Percentiles rank a stretch among this genome's conserved stretches.
Evolutionary conservation across 2,329 filamentous ascomycete species (phyloP).

Genomic region (Sporothrix humicola): DNA sequence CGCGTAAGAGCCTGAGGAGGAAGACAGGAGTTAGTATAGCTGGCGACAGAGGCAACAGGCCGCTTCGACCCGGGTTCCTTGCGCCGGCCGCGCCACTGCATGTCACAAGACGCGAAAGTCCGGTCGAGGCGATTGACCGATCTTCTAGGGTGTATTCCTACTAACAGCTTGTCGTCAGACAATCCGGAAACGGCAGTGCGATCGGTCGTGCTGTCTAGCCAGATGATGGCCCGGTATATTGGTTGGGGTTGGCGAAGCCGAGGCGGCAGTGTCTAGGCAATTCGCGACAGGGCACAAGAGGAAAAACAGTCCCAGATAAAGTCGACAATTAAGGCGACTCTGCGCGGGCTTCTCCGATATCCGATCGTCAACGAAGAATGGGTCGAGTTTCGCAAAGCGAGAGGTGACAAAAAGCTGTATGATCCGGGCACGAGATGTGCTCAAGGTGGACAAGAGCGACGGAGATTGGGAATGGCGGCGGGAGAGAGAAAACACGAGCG

Average conservation of each 20-base stretch:
- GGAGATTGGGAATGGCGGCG: not conserved
- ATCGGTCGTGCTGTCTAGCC: not conserved
- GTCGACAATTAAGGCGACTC: not conserved
- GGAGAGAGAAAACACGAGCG: slow-evolving; percentile 7
- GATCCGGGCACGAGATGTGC: slow-evolving; percentile 6
- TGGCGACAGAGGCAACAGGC: not conserved
- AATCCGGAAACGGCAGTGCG: not conserved
- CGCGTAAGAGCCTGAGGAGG: not conserved
- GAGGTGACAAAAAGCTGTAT: not conserved
- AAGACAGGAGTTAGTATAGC: not conserved
- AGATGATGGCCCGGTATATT: not conserved
- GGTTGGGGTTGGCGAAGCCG: not conserved
- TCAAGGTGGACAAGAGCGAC: slow-evolving; percentile 1
- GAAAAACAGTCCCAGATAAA: not conserved
- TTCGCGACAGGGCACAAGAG: not conserved
- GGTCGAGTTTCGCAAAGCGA: not conserved
- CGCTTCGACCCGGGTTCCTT: not conserved
- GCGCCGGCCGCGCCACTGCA: not conserved
- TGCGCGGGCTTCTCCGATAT: not conserved
- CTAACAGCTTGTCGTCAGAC: not conserved
- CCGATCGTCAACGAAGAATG: not conserved
- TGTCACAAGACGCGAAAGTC: not conserved
- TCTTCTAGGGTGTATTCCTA: not conserved
- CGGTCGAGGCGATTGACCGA: not conserved
- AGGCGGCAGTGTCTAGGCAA: not conserved